Evolutionary conservation across 805 yeast genomes (phyloP).

Genomic region (Metschnikowia santaceciliae): DNA sequence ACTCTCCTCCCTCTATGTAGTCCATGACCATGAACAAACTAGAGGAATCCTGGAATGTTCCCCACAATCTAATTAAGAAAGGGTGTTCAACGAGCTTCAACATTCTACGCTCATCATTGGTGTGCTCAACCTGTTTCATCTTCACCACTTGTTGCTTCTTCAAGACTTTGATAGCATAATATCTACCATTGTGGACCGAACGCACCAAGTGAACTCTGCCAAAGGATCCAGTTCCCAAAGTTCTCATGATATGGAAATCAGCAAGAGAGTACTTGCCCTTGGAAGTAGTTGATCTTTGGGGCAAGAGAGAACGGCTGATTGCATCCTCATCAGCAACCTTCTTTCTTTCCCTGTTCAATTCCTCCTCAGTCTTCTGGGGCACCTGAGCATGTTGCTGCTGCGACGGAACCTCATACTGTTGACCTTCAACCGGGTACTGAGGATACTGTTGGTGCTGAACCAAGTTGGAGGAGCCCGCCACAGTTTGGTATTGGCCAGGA

Average conservation of each 20-base stretch:
- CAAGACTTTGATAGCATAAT: slow-evolving; percentile 57
- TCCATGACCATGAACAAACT: slow-evolving; percentile 63
- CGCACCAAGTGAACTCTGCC: slow-evolving; percentile 58
- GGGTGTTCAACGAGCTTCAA: slow-evolving; percentile 57
- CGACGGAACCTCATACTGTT: neutral
- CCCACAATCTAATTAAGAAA: slow-evolving; percentile 61
- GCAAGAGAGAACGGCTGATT: slow-evolving; percentile 18
- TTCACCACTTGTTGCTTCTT: slow-evolving; percentile 55
- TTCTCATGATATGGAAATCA: slow-evolving; percentile 54
- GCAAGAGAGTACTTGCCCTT: slow-evolving; percentile 54
- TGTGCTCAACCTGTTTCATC: slow-evolving; percentile 62
- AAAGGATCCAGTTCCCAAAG: slow-evolving; percentile 59
- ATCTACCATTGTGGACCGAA: slow-evolving; percentile 55
- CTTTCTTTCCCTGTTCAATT: slow-evolving; percentile 1
- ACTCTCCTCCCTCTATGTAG: slow-evolving; percentile 62
- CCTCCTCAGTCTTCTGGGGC: slow-evolving; percentile 7
- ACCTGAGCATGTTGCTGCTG: slow-evolving; percentile 4
- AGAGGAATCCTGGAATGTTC: slow-evolving; percentile 57
- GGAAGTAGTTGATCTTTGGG: slow-evolving; percentile 26
- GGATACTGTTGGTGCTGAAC: slow-evolving; percentile 4
- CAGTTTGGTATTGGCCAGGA: neutral
- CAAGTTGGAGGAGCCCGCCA: neutral
- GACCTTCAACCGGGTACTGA: neutral
- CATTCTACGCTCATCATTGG: slow-evolving; percentile 61
- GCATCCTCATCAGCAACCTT: slow-evolving; percentile 14